A percentile compares a stretch with the other conserved stretches of the same genome.
Conservation (phyloP, 2,329 filamentous ascomycete species). For the Microcera coccophila region DNA sequence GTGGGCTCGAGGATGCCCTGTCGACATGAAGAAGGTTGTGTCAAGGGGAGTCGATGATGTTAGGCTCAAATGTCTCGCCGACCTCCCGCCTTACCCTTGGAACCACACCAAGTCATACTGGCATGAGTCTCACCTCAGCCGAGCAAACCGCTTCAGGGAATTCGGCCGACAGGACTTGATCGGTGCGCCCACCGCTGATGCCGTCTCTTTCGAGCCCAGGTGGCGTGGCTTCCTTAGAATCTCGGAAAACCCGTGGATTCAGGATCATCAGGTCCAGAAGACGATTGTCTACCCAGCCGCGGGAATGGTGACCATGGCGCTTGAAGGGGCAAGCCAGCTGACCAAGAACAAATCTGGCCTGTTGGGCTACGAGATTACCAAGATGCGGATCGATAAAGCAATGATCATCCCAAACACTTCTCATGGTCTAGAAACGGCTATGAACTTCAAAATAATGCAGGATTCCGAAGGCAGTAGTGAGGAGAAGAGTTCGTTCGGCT, state of each 20-base stretch:
- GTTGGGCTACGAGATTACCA: slow-evolving; percentile 40
- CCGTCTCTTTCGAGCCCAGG: slow-evolving; percentile 42
- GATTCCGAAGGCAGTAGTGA: slow-evolving; percentile 2
- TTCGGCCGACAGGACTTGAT: slow-evolving; percentile 49
- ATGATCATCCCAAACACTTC: slow-evolving; percentile 46
- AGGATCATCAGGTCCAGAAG: slow-evolving; percentile 49
- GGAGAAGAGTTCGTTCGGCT: slow-evolving; percentile 28
- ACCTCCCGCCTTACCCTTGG: slow-evolving; percentile 53
- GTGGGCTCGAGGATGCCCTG: slow-evolving; percentile 34
- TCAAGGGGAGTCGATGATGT: slow-evolving; percentile 12
- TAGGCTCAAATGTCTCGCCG: slow-evolving; percentile 35
- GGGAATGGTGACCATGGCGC: slow-evolving; percentile 47
- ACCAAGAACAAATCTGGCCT: slow-evolving; percentile 21
- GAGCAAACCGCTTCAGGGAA: slow-evolving; percentile 41
- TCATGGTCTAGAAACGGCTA: slow-evolving; percentile 48
- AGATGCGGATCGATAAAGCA: slow-evolving; percentile 47
- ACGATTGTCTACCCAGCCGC: slow-evolving; percentile 49
- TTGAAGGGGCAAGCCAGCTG: slow-evolving; percentile 45
- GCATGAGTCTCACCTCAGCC: slow-evolving; percentile 48
- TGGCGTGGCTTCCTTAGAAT: slow-evolving; percentile 50
- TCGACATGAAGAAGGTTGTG: slow-evolving; percentile 32
- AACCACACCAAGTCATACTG: slow-evolving; percentile 51
- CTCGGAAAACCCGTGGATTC: slow-evolving; percentile 50
- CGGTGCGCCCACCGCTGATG: slow-evolving; percentile 43
- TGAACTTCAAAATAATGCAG: slow-evolving; percentile 38